A percentile compares a stretch with the other conserved stretches of the same genome.
Evolutionary conservation across 257 asterid species (phyloP).

Genomic region (Solanum virginianum): DNA sequence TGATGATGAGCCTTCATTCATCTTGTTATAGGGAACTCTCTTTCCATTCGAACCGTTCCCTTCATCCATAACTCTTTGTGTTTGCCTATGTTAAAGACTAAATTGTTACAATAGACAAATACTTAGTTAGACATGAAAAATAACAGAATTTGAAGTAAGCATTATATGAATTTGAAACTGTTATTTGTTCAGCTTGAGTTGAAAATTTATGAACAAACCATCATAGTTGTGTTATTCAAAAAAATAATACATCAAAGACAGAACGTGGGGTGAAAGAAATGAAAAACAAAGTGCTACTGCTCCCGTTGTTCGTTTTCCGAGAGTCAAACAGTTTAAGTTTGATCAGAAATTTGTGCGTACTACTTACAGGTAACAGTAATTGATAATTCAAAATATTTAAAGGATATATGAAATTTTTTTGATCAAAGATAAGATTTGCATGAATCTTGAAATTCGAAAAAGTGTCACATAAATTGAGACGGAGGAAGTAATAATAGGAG

Average conservation of each 20-base stretch:
- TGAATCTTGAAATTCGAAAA: not conserved
- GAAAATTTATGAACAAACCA: not conserved
- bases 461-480: no score
- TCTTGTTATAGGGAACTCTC: constrained; percentile 49
- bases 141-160: not conserved
- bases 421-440: not conserved
- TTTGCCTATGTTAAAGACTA: not conserved
- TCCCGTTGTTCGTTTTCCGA: no score
- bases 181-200: not conserved
- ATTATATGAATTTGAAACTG: not conserved
- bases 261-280: not conserved
- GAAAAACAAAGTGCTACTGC: no score
- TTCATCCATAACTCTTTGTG: not conserved
- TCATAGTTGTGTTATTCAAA: not conserved
- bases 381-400: no score
- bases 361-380: no score
- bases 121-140: not conserved
- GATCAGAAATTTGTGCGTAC: no score
- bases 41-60: constrained; percentile 3
- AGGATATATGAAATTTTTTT: no score
- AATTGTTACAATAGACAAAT: not conserved
- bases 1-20: constrained; percentile 10
- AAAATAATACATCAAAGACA: not conserved
- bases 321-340: no score
- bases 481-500: not conserved